Evolutionary conservation across 73 alveolate genomes (phyloP).

Genomic region (Paramecium octaurelia): DNA sequence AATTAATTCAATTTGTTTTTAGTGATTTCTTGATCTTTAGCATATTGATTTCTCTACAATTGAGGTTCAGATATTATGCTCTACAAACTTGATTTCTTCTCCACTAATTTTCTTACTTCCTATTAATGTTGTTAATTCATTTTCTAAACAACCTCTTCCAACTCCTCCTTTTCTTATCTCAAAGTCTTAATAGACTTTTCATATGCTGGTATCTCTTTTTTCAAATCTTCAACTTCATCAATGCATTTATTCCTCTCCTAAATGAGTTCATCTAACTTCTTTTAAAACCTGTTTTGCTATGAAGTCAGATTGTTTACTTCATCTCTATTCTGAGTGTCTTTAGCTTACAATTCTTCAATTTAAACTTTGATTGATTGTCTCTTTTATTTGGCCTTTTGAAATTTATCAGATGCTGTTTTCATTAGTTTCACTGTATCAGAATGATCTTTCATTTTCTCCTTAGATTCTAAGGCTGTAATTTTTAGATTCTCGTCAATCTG

Average conservation of each 20-base stretch:
- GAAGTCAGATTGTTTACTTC: conserved; percentile 37
- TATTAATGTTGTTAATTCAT: neutral
- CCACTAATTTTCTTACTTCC: neutral
- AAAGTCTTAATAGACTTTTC: conserved; percentile 33
- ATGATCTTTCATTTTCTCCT: neutral
- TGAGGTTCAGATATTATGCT: neutral
- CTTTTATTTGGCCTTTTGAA: neutral
- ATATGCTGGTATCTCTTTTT: conserved; percentile 18
- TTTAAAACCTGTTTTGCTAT: conserved; percentile 49
- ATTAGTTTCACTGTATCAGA: neutral
- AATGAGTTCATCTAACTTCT: conserved; percentile 42
- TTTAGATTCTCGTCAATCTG: neutral
- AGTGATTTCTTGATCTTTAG: neutral
- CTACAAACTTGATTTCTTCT: neutral
- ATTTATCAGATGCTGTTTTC: neutral
- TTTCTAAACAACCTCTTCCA: neutral
- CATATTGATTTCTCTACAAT: neutral
- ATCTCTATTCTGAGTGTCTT: neutral
- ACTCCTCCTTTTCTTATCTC: conserved; percentile 50
- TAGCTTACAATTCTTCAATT: neutral
- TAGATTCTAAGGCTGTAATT: neutral
- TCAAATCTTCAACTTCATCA: conserved; percentile 20
- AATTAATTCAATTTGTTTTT: neutral
- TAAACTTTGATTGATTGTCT: neutral
- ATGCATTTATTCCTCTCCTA: neutral